Percentiles rank a stretch among this genome's conserved stretches.
These are phyloP conservation scores for Crithidia acanthocephali DNA, from an alignment of 208 protist genomes.

Conservation along the genomic window DNA sequence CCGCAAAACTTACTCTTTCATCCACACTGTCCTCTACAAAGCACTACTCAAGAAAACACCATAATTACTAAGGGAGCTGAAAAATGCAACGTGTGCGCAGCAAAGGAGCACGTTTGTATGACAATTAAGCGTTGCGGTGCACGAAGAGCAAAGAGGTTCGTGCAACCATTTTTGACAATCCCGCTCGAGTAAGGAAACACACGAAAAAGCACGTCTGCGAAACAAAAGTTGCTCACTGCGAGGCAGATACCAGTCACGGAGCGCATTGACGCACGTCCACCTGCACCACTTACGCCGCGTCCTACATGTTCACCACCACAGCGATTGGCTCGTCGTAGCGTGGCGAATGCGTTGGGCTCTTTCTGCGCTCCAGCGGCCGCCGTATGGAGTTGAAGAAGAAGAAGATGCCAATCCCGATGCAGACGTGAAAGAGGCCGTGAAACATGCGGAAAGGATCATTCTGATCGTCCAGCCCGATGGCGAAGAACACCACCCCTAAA, in stretches of 20 bases:
- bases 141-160: neutral
- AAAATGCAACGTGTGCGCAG: no score
- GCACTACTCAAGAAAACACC: no score
- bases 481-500: conserved; percentile 48
- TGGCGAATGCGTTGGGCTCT: conserved; percentile 4
- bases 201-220: no score
- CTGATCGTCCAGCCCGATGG: conserved; percentile 59
- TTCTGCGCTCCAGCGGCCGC: conserved; percentile 13
- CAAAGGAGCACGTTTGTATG: no score
- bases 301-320: conserved; percentile 25
- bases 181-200: no score
- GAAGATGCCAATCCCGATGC: conserved; percentile 47
- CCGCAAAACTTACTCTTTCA: no score
- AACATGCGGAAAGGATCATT: conserved; percentile 69
- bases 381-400: conserved; percentile 44
- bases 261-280: no score
- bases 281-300: neutral
- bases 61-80: no score
- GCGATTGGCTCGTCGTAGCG: conserved; percentile 12
- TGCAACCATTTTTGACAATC: no score
- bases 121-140: neutral
- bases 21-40: no score
- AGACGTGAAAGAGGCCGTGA: conserved; percentile 78
- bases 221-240: no score
- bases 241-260: no score